Evolutionary conservation across 768 basidiomycete species (phyloP), one percentile per base, ranked within the genome.

Genomic region (Strobilomyces dryophilus): DNA sequence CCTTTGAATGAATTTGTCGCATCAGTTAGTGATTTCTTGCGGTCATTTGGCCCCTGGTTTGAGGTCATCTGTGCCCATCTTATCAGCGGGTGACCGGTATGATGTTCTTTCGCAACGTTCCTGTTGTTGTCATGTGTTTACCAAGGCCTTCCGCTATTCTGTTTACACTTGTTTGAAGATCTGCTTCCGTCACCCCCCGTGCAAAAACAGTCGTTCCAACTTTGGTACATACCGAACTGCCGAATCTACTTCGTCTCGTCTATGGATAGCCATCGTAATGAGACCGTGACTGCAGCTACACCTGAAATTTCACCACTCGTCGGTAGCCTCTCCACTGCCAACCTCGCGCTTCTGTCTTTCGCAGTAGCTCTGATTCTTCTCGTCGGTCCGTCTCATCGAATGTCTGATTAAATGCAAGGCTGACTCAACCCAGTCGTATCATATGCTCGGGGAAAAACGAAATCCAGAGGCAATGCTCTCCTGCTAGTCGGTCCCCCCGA

Each of bases 401-500:
- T 29, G 36, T 26, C 24, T 42, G 40, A 21, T 47, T 40, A 41
- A 29, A 44, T 6, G n/a, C 36, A 46, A 48, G 11, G 26, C 62
- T 70, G 47, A 69, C 53, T 49, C 17, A 3, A 82, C 80, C 77
- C 37, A 61, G 68, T 80, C 31, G 51, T 79, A 12, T 61, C 80
- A 34, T 68, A 79, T 20, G 73, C 65, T 42, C 66, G 68, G 12
- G 71, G 73, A 49, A 80, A 71, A 60, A 73, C 79, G 8, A 72
- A 66, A 40, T 68, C 78, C 1, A 73, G 70, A 64, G 83, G 85
- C 24, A 81, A 79, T 65, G 72, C 78, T n/a, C 62, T 93, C n/a
- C 68, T 93, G 5, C 73, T 93, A n/a, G 77, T 88, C 4, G 91
- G 91, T 2, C 74, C 84, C 36, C 77, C 84, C 7, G 88, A 91